These are phyloP conservation scores for Solanum paucissectum DNA, from an alignment of 257 asterid species.

Conservation along the genomic window DNA sequence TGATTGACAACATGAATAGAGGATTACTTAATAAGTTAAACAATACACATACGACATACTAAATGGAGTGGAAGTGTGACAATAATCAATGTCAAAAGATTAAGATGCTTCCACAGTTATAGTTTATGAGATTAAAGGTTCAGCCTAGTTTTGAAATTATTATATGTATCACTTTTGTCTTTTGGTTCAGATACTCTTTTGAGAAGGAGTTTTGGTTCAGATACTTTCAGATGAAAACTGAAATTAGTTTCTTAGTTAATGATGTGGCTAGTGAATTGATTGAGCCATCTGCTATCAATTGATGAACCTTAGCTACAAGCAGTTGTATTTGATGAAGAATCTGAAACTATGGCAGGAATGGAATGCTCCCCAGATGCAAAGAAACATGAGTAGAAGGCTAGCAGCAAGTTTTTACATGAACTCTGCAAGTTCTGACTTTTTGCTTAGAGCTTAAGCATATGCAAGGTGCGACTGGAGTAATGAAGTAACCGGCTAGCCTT, in stretches of 20 bases:
- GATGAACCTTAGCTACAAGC: neutral
- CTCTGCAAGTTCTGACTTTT: neutral
- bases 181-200: neutral
- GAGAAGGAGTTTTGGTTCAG: neutral
- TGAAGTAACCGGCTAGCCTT: neutral
- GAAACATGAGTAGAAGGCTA: neutral
- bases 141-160: neutral
- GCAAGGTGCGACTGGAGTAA: neutral
- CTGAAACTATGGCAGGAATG: neutral
- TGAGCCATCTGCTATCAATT: neutral
- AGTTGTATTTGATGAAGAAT: neutral
- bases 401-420: neutral
- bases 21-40: neutral
- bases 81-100: neutral
- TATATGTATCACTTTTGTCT: neutral
- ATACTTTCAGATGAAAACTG: neutral
- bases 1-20: neutral
- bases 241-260: neutral
- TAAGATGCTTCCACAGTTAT: neutral
- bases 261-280: neutral
- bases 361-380: neutral
- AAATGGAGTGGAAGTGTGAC: neutral
- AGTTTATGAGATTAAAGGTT: neutral
- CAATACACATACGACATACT: neutral
- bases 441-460: neutral